These are phyloP conservation scores for Tolypocladium nubicola DNA, from an alignment of 2,329 filamentous ascomycete species.

Conservation along the genomic window DNA sequence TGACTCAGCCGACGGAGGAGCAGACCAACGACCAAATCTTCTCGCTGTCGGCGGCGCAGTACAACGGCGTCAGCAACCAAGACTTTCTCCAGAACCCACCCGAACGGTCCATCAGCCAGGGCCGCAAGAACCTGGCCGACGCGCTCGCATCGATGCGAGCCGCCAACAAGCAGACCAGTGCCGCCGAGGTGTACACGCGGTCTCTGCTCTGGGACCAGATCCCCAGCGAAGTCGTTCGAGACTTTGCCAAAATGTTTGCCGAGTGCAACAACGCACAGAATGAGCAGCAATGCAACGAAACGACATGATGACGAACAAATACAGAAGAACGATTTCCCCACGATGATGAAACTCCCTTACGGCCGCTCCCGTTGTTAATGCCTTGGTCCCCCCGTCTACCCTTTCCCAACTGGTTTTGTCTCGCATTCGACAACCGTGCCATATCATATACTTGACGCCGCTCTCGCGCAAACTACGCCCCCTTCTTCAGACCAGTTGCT, in stretches of 20 bases:
- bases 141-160: conserved; percentile 69
- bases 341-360: conserved; percentile 21
- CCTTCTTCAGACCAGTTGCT: conserved; percentile 1
- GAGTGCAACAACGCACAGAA: conserved; percentile 50
- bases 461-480: neutral
- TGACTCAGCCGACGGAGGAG: conserved; percentile 68
- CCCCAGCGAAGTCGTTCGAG: conserved; percentile 79
- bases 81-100: conserved; percentile 55
- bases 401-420: neutral
- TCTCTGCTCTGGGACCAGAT: conserved; percentile 93
- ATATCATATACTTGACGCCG: neutral
- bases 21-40: conserved; percentile 86
- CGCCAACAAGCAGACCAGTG: conserved; percentile 54
- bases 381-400: conserved; percentile 10
- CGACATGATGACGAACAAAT: conserved; percentile 28
- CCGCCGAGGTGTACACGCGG: conserved; percentile 83
- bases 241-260: conserved; percentile 85
- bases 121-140: conserved; percentile 67
- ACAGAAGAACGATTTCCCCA: conserved; percentile 19
- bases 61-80: conserved; percentile 61
- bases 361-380: conserved; percentile 18
- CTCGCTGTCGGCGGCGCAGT: conserved; percentile 75
- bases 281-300: conserved; percentile 32
- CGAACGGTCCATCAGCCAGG: conserved; percentile 46
- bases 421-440: neutral